phyloP scores from a whole-genome alignment of 805 yeast genomes.

The Candida oleophila region DNA sequence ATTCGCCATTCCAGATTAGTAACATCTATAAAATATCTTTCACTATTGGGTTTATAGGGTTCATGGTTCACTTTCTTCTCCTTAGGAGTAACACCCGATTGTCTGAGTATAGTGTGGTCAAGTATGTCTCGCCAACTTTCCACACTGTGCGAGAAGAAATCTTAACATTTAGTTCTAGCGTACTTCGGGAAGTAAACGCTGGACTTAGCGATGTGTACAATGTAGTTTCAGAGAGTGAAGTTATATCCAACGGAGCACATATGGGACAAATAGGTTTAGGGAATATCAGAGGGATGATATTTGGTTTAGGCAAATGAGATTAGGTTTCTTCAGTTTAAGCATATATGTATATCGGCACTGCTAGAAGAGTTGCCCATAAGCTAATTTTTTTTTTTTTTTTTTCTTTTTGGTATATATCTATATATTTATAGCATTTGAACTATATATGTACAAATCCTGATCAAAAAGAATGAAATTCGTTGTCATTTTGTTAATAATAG shows the following conservation, averaged over 20 bases:
- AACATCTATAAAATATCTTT: slow-evolving; percentile 33
- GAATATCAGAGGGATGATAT: slow-evolving; percentile 26
- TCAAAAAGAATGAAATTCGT: too few species aligned
- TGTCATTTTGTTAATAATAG: too few species aligned
- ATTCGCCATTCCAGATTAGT: slow-evolving; percentile 7
- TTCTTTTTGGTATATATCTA: too few species aligned
- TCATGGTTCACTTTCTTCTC: slow-evolving; percentile 34
- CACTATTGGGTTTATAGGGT: slow-evolving; percentile 40
- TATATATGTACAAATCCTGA: too few species aligned
- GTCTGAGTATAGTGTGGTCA: slow-evolving; percentile 5
- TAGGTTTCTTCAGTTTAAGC: neutral
- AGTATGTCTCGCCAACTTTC: slow-evolving; percentile 1
- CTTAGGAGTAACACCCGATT: slow-evolving; percentile 18
- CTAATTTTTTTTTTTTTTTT: too few species aligned
- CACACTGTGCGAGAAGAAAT: slow-evolving; percentile 1
- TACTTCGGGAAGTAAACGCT: slow-evolving; percentile 9
- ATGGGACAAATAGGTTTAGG: slow-evolving; percentile 37
- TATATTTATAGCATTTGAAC: too few species aligned
- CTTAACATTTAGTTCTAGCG: slow-evolving; percentile 8
- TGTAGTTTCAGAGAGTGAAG: slow-evolving; percentile 15
- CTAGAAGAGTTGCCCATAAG: too few species aligned
- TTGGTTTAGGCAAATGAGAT: slow-evolving; percentile 15
- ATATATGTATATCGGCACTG: too few species aligned
- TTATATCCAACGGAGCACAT: slow-evolving; percentile 16
- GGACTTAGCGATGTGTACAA: slow-evolving; percentile 12